phyloP scores from a whole-genome alignment of 2,329 filamentous ascomycete species.

The Parastagonospora avenae region DNA sequence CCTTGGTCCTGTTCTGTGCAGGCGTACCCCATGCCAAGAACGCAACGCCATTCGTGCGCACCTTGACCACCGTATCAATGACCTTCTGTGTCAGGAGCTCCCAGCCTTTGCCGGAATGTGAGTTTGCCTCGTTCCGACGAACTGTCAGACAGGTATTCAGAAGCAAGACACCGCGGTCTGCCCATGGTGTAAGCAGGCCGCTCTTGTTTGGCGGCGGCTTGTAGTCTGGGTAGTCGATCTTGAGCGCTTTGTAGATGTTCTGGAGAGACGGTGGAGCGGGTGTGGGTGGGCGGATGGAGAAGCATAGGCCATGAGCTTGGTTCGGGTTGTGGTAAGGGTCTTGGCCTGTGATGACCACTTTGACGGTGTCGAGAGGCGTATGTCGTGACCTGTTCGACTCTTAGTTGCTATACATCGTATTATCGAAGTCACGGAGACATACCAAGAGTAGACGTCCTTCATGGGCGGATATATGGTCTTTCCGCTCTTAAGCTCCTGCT shows the following conservation, averaged over 20 bases:
- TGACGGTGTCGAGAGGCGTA: constrained; percentile 86
- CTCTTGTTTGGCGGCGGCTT: constrained; percentile 73
- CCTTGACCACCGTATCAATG: constrained; percentile 82
- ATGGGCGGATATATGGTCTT: constrained; percentile 86
- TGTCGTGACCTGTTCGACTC: constrained; percentile 77
- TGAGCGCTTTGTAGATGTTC: constrained; percentile 91
- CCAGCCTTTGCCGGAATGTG: constrained; percentile 86
- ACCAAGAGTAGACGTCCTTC: constrained; percentile 95
- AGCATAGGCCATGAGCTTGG: constrained; percentile 94
- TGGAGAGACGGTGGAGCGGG: constrained; percentile 84
- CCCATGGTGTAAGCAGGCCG: constrained; percentile 90
- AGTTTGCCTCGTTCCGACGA: constrained; percentile 84
- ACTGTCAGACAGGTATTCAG: constrained; percentile 96
- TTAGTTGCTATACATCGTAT: constrained; percentile 4
- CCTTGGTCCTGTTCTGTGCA: constrained; percentile 77
- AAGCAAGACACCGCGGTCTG: constrained; percentile 87
- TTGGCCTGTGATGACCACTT: constrained; percentile 91
- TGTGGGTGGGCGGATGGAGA: constrained; percentile 90
- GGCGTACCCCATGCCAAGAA: constrained; percentile 94
- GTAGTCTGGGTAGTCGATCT: constrained; percentile 87
- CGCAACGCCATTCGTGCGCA: constrained; percentile 80
- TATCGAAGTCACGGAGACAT: constrained; percentile 32
- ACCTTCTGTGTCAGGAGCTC: constrained; percentile 90
- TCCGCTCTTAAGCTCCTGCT: constrained; percentile 72
- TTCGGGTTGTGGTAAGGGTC: constrained; percentile 96